Percentiles rank a stretch among this genome's conserved stretches.
Conservation (phyloP, 78 protist genomes). For the Dictyostelium firmibasis region DNA sequence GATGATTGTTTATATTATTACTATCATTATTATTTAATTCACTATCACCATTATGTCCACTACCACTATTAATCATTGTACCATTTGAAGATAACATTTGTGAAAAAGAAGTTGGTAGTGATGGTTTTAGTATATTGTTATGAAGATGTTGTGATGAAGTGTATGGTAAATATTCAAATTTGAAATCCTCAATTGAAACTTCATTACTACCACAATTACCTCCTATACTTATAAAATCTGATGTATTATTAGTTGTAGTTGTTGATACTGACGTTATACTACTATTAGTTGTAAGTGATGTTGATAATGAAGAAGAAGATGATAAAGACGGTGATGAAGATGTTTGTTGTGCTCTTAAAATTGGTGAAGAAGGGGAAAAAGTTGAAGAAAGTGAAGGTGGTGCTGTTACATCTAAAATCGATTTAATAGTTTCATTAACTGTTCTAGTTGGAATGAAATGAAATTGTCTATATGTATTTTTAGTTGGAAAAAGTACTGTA, state of each 20-base stretch:
- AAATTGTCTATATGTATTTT: slow-evolving; percentile 64
- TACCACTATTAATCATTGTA: too few relatives aligned
- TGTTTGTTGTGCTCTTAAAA: neutral
- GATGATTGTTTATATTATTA: neutral
- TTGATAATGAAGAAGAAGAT: neutral
- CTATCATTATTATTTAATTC: neutral
- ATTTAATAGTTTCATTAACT: slow-evolving; percentile 60
- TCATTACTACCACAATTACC: neutral
- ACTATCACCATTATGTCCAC: neutral
- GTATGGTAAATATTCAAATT: neutral
- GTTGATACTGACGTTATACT: neutral
- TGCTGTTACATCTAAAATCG: slow-evolving; percentile 25
- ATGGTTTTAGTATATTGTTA: neutral
- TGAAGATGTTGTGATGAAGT: neutral
- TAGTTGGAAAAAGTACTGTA: slow-evolving; percentile 65
- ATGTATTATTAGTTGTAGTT: neutral
- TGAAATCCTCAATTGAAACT: neutral
- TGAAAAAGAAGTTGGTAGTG: neutral
- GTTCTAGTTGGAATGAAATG: slow-evolving; percentile 69
- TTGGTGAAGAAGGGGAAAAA: neutral
- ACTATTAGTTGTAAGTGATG: neutral
- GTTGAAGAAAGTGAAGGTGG: neutral
- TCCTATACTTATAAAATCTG: neutral
- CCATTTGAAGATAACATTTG: neutral
- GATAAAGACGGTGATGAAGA: neutral